Conservation (phyloP, 116 monocot species). For the Papilionanthe hybrid region DNA sequence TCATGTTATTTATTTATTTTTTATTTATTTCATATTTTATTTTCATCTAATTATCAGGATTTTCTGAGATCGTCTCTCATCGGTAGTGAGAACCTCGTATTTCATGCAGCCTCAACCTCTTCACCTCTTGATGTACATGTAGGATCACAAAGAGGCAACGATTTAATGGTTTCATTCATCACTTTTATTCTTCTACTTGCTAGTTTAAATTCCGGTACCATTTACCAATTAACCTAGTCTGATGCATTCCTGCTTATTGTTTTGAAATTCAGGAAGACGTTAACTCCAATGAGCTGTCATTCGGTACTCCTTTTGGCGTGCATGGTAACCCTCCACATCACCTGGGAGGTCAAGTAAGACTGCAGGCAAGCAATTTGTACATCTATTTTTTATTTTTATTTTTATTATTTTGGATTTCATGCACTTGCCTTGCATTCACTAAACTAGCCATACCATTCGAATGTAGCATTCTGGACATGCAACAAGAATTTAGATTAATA, state of each 20-base stretch:
- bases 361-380: constrained; percentile 24
- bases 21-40: neutral
- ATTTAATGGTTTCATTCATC: constrained; percentile 32
- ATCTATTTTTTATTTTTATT: too few species aligned
- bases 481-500: neutral
- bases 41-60: constrained; percentile 22
- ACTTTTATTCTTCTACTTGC: neutral
- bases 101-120: constrained; percentile 16
- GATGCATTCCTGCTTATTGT: neutral
- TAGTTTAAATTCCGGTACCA: neutral
- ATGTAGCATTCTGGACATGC: neutral
- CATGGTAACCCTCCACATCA: constrained; percentile 37
- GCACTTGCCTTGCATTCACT: neutral
- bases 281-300: constrained; percentile 40
- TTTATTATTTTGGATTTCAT: neutral
- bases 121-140: constrained; percentile 34
- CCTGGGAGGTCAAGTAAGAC: constrained; percentile 28
- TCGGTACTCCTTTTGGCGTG: constrained; percentile 34
- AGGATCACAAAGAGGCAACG: constrained; percentile 34
- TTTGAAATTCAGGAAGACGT: constrained; percentile 36
- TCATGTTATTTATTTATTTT: neutral
- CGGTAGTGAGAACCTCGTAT: constrained; percentile 13
- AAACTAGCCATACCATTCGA: too few species aligned
- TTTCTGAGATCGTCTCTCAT: constrained; percentile 31
- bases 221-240: neutral